These are phyloP conservation scores for Trichoderma reesei DNA, from an alignment of 495 filamentous ascomycete species.

Conservation along the genomic window DNA sequence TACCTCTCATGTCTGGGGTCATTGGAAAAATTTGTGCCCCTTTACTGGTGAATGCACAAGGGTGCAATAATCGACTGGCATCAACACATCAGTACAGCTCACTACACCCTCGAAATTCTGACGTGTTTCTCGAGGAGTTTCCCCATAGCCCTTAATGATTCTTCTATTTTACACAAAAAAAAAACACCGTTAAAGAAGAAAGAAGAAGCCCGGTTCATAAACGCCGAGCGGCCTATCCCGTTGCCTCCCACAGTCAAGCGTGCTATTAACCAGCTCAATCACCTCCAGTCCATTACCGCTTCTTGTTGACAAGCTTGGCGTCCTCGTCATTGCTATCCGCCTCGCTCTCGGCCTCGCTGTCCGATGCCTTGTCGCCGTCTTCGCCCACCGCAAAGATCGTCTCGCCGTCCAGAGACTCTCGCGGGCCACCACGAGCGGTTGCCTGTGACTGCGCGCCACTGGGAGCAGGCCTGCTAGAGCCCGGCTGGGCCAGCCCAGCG, in stretches of 20 bases:
- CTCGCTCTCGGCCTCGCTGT: slow-evolving; percentile 43
- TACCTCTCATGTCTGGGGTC: too few relatives aligned
- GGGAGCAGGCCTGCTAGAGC: slow-evolving; percentile 28
- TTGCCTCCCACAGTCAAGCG: background rate
- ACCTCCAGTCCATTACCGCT: slow-evolving; percentile 26
- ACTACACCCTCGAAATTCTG: too few relatives aligned
- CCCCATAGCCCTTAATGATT: background rate
- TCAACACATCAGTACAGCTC: background rate
- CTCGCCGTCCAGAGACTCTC: slow-evolving; percentile 79
- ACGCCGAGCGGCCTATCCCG: background rate
- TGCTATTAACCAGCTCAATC: background rate
- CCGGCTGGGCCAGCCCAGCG: slow-evolving; percentile 12
- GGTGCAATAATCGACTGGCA: too few relatives aligned
- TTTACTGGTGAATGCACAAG: too few relatives aligned
- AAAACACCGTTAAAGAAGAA: background rate
- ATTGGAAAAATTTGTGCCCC: too few relatives aligned
- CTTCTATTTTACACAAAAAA: background rate
- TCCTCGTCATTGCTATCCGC: slow-evolving; percentile 63
- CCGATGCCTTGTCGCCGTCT: slow-evolving; percentile 57
- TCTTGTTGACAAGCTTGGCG: slow-evolving; percentile 45
- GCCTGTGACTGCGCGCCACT: slow-evolving; percentile 27
- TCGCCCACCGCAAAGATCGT: slow-evolving; percentile 92
- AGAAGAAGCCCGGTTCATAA: background rate
- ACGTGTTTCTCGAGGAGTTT: too few relatives aligned
- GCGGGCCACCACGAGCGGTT: slow-evolving; percentile 30